Conservation (phyloP, 1,284 basidiomycete species). For the Crepidotus sp. region DNA sequence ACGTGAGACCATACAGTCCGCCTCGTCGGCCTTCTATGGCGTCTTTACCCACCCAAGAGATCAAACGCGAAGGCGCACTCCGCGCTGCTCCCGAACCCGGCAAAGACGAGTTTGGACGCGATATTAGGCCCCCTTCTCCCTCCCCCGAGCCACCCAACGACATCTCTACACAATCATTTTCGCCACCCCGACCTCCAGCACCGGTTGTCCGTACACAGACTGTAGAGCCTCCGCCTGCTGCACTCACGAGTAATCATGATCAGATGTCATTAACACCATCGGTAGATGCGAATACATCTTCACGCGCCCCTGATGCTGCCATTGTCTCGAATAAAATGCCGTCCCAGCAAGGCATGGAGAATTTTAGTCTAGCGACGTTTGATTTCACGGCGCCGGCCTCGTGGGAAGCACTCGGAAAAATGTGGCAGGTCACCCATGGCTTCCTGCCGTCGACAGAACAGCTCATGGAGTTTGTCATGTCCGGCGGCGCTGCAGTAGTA, state of each 20-base stretch:
- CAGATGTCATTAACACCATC: conserved; percentile 41
- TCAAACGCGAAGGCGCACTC: conserved; percentile 4
- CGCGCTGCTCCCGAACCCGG: conserved; percentile 26
- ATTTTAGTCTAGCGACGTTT: conserved; percentile 61
- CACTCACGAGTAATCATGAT: conserved; percentile 30
- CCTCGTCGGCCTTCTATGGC: conserved; percentile 34
- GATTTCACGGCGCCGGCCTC: conserved; percentile 58
- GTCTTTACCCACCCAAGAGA: conserved; percentile 17
- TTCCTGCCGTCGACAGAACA: conserved; percentile 60
- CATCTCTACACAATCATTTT: conserved; percentile 25
- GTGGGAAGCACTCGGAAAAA: conserved; percentile 67
- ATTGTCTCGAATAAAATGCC: conserved; percentile 29
- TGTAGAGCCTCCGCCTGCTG: conserved; percentile 32
- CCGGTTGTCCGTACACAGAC: conserved; percentile 20
- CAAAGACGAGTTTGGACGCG: conserved; percentile 77
- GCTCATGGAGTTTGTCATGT: conserved; percentile 62
- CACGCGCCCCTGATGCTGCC: conserved; percentile 20
- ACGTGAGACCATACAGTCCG: conserved; percentile 47
- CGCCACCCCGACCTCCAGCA: conserved; percentile 13
- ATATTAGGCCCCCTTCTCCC: conserved; percentile 51
- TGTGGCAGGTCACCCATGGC: conserved; percentile 62
- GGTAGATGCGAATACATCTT: conserved; percentile 49
- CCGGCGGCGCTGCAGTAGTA: conserved; percentile 22
- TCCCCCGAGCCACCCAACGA: conserved; percentile 27
- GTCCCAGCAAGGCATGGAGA: conserved; percentile 41